These are phyloP conservation scores for Kodamaea ohmeri DNA, from an alignment of 1,139 yeast genomes.

Conservation along the genomic window DNA sequence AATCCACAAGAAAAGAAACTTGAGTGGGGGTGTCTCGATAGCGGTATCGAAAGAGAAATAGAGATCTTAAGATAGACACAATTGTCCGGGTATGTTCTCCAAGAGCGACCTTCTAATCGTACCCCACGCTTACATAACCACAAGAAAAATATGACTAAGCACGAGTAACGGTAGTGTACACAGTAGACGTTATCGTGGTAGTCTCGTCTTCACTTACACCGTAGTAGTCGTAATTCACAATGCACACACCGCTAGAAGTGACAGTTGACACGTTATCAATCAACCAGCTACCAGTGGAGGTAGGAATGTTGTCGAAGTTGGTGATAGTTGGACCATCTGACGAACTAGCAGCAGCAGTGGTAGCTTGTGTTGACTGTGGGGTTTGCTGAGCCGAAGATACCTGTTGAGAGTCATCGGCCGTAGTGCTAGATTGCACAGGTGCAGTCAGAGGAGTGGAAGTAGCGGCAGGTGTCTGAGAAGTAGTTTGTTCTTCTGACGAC, in stretches of 20 bases:
- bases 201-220: slow-evolving; percentile 31
- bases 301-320: slow-evolving; percentile 28
- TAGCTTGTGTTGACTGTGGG: slow-evolving; percentile 10
- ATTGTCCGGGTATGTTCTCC: background rate
- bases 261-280: slow-evolving; percentile 38
- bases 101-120: background rate
- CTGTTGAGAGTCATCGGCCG: slow-evolving; percentile 4
- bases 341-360: slow-evolving; percentile 11
- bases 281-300: slow-evolving; percentile 39
- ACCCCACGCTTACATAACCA: background rate
- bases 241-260: slow-evolving; percentile 35
- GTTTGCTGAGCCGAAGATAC: slow-evolving; percentile 14
- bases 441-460: slow-evolving; percentile 12
- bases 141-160: slow-evolving; percentile 1
- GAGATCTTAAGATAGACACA: no score
- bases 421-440: background rate
- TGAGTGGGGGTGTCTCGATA: no score
- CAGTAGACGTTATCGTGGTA: slow-evolving; percentile 37
- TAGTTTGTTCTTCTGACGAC: slow-evolving; percentile 13
- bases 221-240: slow-evolving; percentile 45
- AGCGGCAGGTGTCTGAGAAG: slow-evolving; percentile 3
- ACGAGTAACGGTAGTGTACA: slow-evolving; percentile 37
- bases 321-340: slow-evolving; percentile 34
- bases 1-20: no score
- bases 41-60: no score